Base-by-base conservation (phyloP, 805 yeast genomes). In the Pichia heedii region DNA sequence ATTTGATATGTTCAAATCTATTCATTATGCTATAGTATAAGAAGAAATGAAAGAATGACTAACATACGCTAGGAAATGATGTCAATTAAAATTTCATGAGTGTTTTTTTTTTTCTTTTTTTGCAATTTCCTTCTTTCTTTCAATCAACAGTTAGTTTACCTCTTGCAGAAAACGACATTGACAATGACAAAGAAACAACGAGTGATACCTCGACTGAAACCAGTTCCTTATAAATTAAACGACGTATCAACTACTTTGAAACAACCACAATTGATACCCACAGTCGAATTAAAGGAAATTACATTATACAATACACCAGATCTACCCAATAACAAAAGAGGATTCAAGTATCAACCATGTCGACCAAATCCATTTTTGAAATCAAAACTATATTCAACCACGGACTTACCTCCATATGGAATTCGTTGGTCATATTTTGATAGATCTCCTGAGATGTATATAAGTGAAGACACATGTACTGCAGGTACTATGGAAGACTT, bases 331-430 rank as follows among this genome's bases (percentile, higher is more conserved):
- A 87, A 87, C 57, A 75, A 77, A 52, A 65, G 93, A 41, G 90
- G 94, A 1, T 90, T 81, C 65, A 78, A 86, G 48, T 90, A 89
- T 60, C 69, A 76, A 38, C 79, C 88, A 15, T 85, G 96, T 55
- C 70, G 80, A 3, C 88, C 94, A 0, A 79, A 79, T 52, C 81
- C 84, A 2, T 52, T 55, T 1, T 72, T 86, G 44, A 60, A 65
- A 2, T 70, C 80, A 12, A 64, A 77, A 22, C 67, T 79, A 51
- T 89, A 84, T 56, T 68, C 82, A 33, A 76, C 86, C 1, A 76
- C 86, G 0, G 97, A 89, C 45, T 60, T 81, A 9, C 81, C 82
- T 1, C 95, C 94, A 2, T 79, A 59, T 54, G 47, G 54, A 1
- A 74, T 78, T 1, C 57, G 86, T 5, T 63, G 82, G 6, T 73